Conservation (phyloP, 2,329 filamentous ascomycete genomes). For the Trichophyton benhamiae region DNA sequence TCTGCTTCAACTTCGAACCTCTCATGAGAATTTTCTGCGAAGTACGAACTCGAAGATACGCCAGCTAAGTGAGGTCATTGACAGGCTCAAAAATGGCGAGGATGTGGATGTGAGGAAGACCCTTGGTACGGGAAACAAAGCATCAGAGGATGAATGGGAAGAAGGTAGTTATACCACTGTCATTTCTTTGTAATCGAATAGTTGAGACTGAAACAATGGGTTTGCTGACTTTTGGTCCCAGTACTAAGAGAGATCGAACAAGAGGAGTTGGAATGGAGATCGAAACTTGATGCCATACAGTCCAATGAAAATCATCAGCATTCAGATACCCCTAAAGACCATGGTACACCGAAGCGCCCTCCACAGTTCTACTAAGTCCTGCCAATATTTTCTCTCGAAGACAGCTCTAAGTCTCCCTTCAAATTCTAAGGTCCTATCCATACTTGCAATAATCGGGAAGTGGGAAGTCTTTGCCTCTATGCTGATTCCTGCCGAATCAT, state of each 20-base stretch:
- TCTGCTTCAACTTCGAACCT: conserved; percentile 68
- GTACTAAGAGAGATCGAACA: conserved; percentile 25
- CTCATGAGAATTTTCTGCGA: conserved; percentile 59
- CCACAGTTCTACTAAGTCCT: neutral
- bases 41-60: conserved; percentile 68
- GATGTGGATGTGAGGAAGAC: conserved; percentile 73
- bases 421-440: neutral
- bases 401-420: neutral
- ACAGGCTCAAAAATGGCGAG: conserved; percentile 35
- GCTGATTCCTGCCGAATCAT: neutral
- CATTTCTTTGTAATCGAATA: neutral
- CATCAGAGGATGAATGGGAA: conserved; percentile 76
- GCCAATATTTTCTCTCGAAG: neutral
- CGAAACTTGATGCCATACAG: neutral
- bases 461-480: no score
- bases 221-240: neutral
- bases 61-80: conserved; percentile 54
- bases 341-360: neutral
- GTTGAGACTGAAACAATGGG: neutral
- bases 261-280: conserved; percentile 29
- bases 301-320: neutral
- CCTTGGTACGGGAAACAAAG: conserved; percentile 64
- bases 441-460: neutral
- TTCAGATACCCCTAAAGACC: neutral
- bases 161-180: conserved; percentile 47